Base-by-base conservation (phyloP, 148 eudicot genomes). In the Silene conica region DNA sequence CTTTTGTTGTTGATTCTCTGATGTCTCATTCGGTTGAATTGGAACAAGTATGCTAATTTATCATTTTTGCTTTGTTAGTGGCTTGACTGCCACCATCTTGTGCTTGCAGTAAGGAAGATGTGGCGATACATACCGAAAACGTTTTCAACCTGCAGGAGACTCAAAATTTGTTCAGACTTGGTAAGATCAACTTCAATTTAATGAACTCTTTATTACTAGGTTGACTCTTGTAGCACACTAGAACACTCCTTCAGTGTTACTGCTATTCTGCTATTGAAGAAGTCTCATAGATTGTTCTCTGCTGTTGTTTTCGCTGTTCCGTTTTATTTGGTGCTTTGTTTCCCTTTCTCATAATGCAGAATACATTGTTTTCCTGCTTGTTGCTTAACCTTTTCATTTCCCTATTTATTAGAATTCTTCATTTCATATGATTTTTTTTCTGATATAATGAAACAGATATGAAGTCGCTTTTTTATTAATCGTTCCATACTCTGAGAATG, bases 61-160 rank as follows among this genome's bases (percentile, higher is more conserved):
- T 76, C 16, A 8, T 63, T 71, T 50, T 64, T 65, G 59, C 25
- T 20, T 74, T 34, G 38, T 19, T 55, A 57, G 59, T 63, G 71
- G 52, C 34, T 68, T 69, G 63, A 68, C 55, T 56, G 70, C 28
- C 67, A 52, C 25, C 22, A 31, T 8, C 48, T 70, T 34, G 50
- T 45, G 46, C 26, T 67, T 72, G 46, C 71, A 63, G 23, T 46
- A 57, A 45, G 50, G 78, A 75, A 79, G 72, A 82, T 82, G 82
- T 76, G 82, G 85, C 75, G 79, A 66, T 75, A 67, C 78, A 56
- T 76, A 58, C 77, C 77, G 2, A 52, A 68, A 60, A 76, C 71
- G 43, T 58, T 80, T 21, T 75, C 34, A 6, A 31, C 69, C 11
- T 73, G 22, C 13, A 63, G 78, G 41, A 71, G 76, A 71, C 48